Conservation (phyloP, 495 filamentous ascomycete species). For the Neurospora sp. region DNA sequence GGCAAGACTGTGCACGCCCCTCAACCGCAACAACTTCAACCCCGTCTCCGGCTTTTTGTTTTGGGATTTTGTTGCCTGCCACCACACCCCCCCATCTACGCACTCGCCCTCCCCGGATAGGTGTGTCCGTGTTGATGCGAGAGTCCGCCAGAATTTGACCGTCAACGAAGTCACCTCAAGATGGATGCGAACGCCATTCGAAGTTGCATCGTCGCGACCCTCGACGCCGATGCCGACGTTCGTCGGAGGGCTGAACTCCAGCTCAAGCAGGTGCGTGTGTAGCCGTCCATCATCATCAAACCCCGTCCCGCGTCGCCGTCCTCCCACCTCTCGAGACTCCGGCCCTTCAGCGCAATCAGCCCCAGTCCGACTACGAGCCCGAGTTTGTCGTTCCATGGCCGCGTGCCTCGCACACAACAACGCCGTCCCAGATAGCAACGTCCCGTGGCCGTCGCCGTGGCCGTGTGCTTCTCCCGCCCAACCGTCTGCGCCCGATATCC, state of each 20-base stretch:
- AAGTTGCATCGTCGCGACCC: slow-evolving; percentile 78
- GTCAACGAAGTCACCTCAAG: slow-evolving; percentile 16
- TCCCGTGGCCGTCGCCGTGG: not conserved
- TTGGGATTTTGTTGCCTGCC: not conserved
- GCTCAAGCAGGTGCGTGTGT: slow-evolving; percentile 73
- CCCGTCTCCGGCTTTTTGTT: slow-evolving; percentile 1
- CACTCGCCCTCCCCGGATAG: slow-evolving; percentile 5
- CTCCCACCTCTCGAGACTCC: not conserved
- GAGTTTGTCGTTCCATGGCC: not conserved
- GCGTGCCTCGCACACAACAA: not conserved
- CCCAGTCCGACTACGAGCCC: not conserved
- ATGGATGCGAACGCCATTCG: slow-evolving; percentile 88
- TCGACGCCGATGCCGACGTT: slow-evolving; percentile 75
- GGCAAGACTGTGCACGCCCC: slow-evolving; percentile 5
- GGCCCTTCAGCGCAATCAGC: not conserved
- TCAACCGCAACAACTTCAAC: slow-evolving; percentile 5
- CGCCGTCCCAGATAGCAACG: not conserved
- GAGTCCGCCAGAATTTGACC: slow-evolving; percentile 11
- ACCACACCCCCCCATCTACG: slow-evolving; percentile 12
- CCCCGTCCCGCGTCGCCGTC: not conserved
- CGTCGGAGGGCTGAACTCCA: slow-evolving; percentile 83
- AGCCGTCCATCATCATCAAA: slow-evolving; percentile 1
- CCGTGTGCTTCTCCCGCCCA: not conserved
- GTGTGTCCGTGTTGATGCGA: slow-evolving; percentile 19
- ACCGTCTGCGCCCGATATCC: not conserved